Percentiles rank a stretch among this genome's conserved stretches.
Evolutionary conservation across 192 early-diverging fungal species (phyloP).

Genomic region (Entrophospora sp.): DNA sequence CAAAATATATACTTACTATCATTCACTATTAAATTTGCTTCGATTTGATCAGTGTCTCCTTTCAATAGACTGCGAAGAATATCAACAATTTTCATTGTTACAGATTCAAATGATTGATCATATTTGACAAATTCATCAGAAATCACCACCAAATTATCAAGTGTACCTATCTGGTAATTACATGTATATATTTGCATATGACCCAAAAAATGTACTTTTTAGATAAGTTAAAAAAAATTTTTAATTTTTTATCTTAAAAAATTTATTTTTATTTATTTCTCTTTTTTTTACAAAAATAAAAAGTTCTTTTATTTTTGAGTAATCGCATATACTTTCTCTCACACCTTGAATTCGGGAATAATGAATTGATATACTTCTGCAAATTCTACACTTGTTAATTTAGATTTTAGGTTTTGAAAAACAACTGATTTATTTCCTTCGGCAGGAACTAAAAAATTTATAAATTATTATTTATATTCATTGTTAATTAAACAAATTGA

Average conservation of each 20-base stretch:
- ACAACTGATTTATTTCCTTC: conserved; percentile 66
- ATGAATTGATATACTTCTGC: conserved; percentile 78
- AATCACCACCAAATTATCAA: conserved; percentile 85
- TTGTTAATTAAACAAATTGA: too few relatives aligned
- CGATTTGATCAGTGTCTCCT: conserved; percentile 48
- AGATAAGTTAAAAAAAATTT: too few relatives aligned
- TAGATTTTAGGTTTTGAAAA: conserved; percentile 63
- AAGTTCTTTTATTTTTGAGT: too few relatives aligned
- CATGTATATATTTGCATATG: too few relatives aligned
- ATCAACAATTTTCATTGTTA: conserved; percentile 77
- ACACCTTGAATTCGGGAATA: conserved; percentile 89
- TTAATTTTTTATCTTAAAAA: background rate
- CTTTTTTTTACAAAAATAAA: too few relatives aligned
- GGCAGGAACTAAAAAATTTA: conserved; percentile 54
- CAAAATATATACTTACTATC: conserved; percentile 57
- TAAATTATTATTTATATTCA: background rate
- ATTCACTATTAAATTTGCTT: conserved; percentile 59
- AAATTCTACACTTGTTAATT: conserved; percentile 56
- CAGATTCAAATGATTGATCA: conserved; percentile 68
- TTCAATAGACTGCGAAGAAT: conserved; percentile 68
- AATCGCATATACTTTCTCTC: background rate
- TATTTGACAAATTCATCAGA: conserved; percentile 91
- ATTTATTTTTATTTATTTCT: background rate
- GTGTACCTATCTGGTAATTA: conserved; percentile 97
- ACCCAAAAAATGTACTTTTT: too few relatives aligned